Base-by-base conservation (phyloP, 1,284 basidiomycete genomes). In the Moniliophthora roreri region DNA sequence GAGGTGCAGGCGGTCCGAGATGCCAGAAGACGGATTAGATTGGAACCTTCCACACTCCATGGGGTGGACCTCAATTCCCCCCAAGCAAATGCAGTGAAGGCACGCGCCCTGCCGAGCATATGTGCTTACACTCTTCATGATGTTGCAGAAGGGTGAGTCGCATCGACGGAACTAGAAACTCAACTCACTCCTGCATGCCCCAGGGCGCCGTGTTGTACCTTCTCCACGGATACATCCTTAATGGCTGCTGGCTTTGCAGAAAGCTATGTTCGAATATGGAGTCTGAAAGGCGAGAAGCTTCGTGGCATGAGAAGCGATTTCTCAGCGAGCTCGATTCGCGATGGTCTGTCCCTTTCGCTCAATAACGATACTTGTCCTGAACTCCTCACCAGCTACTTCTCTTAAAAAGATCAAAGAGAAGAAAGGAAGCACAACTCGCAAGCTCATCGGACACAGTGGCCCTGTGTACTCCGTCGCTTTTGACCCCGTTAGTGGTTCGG, bases 231-330 rank as follows among this genome's bases (percentile, higher is more conserved):
- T 69, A 89, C 89, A 0, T 91, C 94, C 5, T 71, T 99, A n/a
- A 87, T 99, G 82, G 97, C 96, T 1, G 93, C 91, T 24, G 97
- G 97, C 0, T 98, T 98, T 64, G 83, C 93, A 35, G 96, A 99
- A 71, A 98, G 95, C 63, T 96, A 94, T 62, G 89, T 99, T 55
- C 83, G 95, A 52, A 62, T 99, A 54, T 99, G 97, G 96, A 97
- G 85, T 66, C 72, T 98, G 52, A 98, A 95, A 64, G 93, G 93
- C 18, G 93, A 98, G 67, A 91, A 89, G 63, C 72, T 99, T 48
- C 85, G 80, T 62, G 90, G 85, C 8, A 75, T 88, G 62, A 79
- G 87, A 58, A 89, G 87, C 62, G 87, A 95, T 61, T 90, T 93
- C 55, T 80, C 83, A 18, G 66, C 84, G 4, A 84, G 76, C 48